These are phyloP conservation scores for Borovskyia barvae DNA, from an alignment of 208 protist species.

Conservation along the genomic window DNA sequence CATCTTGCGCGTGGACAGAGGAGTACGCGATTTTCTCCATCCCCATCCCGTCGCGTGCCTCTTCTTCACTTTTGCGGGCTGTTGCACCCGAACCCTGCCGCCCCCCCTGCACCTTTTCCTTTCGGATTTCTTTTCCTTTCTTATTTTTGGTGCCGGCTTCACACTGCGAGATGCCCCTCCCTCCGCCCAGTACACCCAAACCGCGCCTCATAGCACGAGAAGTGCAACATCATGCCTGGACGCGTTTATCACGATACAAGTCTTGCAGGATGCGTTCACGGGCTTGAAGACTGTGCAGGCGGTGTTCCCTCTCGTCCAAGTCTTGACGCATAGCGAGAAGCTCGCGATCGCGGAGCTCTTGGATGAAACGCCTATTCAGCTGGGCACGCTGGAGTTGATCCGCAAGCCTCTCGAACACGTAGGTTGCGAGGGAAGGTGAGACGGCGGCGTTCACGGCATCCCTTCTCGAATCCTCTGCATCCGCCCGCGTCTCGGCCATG, in stretches of 20 bases:
- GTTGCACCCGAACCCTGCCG: too few species aligned
- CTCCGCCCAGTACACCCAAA: too few species aligned
- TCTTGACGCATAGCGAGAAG: conserved; percentile 35
- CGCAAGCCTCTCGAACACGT: conserved; percentile 24
- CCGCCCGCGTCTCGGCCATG: not conserved
- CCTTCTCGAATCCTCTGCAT: too few species aligned
- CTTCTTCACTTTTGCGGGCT: too few species aligned
- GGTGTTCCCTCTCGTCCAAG: conserved; percentile 28
- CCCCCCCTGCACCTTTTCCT: too few species aligned
- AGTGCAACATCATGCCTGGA: conserved; percentile 3
- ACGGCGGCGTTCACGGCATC: not conserved
- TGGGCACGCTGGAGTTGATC: conserved; percentile 10
- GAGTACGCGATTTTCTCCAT: too few species aligned
- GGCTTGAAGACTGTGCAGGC: conserved; percentile 30
- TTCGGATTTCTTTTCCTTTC: too few species aligned
- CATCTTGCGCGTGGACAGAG: too few species aligned
- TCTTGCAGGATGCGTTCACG: conserved; percentile 53
- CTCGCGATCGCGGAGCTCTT: conserved; percentile 27
- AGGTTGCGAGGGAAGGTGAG: conserved; percentile 11
- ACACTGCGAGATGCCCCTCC: too few species aligned
- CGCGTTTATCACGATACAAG: conserved; percentile 32
- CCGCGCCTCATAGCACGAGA: too few species aligned
- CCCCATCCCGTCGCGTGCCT: too few species aligned
- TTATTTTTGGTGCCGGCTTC: too few species aligned
- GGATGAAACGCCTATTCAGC: conserved; percentile 13